Percentiles rank a stretch among this genome's conserved stretches.
These are phyloP conservation scores for Yamadazyma taylorii DNA, from an alignment of 1,139 yeast species.

Conservation along the genomic window DNA sequence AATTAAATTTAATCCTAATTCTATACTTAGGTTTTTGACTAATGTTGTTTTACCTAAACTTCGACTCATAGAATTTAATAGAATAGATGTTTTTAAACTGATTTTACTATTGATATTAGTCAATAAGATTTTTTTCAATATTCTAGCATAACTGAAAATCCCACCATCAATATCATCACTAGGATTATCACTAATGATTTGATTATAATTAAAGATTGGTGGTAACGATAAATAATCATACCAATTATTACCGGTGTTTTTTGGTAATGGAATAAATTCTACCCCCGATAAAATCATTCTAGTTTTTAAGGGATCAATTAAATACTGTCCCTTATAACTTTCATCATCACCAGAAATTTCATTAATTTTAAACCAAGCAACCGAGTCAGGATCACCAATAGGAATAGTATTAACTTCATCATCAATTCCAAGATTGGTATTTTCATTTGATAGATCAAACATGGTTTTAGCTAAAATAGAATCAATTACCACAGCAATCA, in stretches of 20 bases:
- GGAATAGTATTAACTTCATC: conserved; percentile 47
- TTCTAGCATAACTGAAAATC: conserved; percentile 50
- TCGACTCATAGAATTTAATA: conserved; percentile 68
- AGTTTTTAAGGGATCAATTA: conserved; percentile 65
- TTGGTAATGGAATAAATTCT: conserved; percentile 41
- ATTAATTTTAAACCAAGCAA: conserved; percentile 80
- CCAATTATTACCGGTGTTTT: conserved; percentile 45
- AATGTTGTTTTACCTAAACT: conserved; percentile 79
- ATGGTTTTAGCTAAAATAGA: conserved; percentile 63
- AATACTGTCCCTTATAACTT: conserved; percentile 44
- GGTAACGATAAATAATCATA: conserved; percentile 46
- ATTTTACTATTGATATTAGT: conserved; percentile 42
- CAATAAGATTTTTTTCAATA: conserved; percentile 50
- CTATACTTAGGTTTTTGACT: conserved; percentile 53
- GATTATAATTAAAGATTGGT: conserved; percentile 35
- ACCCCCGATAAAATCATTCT: conserved; percentile 68
- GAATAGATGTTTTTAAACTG: conserved; percentile 57
- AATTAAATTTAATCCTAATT: conserved; percentile 66
- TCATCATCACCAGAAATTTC: conserved; percentile 36
- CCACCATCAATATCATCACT: conserved; percentile 5
- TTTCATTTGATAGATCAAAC: conserved; percentile 37
- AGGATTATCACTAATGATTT: conserved; percentile 12
- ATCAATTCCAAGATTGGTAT: conserved; percentile 21
- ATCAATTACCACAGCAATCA: conserved; percentile 78
- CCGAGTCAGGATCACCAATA: conserved; percentile 63